Conservation (phyloP, 176 grass and related monocot genomes). For the Pontederia crassipes region DNA sequence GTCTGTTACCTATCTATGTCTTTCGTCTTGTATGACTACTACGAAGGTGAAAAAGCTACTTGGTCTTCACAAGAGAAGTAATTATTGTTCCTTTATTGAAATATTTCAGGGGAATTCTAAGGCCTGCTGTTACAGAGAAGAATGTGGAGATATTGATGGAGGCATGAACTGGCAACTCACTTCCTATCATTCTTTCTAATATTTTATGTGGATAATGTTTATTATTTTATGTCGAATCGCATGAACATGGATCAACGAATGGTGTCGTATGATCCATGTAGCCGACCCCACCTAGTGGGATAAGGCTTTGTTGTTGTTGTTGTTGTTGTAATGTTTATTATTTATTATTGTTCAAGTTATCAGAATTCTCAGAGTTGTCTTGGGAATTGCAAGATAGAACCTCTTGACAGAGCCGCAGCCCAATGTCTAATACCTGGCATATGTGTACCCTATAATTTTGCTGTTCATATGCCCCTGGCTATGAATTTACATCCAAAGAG, state of each 20-base stretch:
- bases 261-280: no score
- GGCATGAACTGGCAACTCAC: constrained; percentile 34
- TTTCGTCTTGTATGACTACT: no score
- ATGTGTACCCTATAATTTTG: constrained; percentile 51
- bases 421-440: constrained; percentile 56
- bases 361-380: constrained; percentile 87
- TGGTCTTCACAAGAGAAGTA: neutral
- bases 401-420: constrained; percentile 47
- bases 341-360: constrained; percentile 46
- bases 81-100: neutral
- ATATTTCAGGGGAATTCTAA: constrained; percentile 61
- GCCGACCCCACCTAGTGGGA: no score
- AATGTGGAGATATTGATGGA: constrained; percentile 60
- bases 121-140: constrained; percentile 60
- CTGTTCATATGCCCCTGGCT: constrained; percentile 73
- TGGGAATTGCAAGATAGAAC: constrained; percentile 55
- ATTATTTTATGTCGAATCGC: no score
- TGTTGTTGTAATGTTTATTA: no score
- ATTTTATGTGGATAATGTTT: constrained; percentile 32
- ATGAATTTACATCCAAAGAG: constrained; percentile 71
- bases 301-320: no score
- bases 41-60: neutral
- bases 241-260: no score
- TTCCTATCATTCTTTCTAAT: neutral
- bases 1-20: no score